These are phyloP conservation scores for Cyberlindnera saturnus DNA, from an alignment of 805 yeast species.

Conservation along the genomic window DNA sequence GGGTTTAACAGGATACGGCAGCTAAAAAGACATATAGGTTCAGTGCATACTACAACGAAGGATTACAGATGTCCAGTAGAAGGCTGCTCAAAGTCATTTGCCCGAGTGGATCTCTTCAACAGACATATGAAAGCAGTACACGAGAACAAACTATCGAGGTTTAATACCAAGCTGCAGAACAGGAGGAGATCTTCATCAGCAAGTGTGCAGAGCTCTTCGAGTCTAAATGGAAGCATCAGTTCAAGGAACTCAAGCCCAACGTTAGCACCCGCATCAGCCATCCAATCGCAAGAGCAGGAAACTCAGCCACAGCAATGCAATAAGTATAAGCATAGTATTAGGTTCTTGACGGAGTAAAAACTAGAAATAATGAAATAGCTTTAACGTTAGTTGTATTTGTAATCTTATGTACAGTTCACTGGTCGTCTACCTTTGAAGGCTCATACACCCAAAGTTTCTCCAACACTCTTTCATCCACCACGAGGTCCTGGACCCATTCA, in stretches of 20 bases:
- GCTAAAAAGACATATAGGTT: constrained; percentile 27
- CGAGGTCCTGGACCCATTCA: constrained; percentile 82
- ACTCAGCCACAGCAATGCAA: constrained; percentile 1
- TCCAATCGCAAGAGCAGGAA: background rate
- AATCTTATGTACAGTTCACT: background rate
- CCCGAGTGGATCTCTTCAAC: constrained; percentile 30
- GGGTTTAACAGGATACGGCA: constrained; percentile 34
- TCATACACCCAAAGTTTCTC: constrained; percentile 44
- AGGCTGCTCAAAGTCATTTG: constrained; percentile 66
- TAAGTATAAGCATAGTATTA: constrained; percentile 21
- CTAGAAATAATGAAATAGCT: background rate
- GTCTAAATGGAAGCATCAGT: no score
- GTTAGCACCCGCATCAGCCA: no score
- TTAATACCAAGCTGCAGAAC: constrained; percentile 27
- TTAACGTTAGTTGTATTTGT: background rate
- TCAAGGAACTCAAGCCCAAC: no score
- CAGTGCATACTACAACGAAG: constrained; percentile 24
- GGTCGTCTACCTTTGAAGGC: constrained; percentile 5
- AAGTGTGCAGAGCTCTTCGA: no score
- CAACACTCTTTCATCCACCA: constrained; percentile 62
- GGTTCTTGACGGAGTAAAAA: constrained; percentile 15
- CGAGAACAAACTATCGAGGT: constrained; percentile 34
- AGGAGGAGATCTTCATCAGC: background rate
- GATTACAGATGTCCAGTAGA: constrained; percentile 67
- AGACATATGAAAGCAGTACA: constrained; percentile 32